A percentile compares a stretch with the other conserved stretches of the same genome.
These are phyloP conservation scores for Penicillium decumbens DNA, from an alignment of 2,329 filamentous ascomycete genomes.

Conservation along the genomic window DNA sequence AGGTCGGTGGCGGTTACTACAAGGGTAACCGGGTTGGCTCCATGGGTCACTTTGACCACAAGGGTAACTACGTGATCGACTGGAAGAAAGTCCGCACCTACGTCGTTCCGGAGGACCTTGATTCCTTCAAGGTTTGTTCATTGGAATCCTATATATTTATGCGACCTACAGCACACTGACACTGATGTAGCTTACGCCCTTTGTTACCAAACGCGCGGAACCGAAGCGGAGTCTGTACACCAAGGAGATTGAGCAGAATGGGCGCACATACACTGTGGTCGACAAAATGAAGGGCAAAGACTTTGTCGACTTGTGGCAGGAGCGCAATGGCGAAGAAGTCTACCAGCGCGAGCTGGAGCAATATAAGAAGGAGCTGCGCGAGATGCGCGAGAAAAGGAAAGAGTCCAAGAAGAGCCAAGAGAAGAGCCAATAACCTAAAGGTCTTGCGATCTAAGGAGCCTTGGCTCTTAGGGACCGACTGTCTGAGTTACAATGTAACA, in stretches of 20 bases:
- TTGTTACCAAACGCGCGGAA: slow-evolving; percentile 42
- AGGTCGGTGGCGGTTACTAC: slow-evolving; percentile 91
- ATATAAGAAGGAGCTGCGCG: background rate
- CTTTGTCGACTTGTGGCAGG: slow-evolving; percentile 39
- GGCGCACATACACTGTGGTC: slow-evolving; percentile 22
- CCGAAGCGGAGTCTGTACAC: slow-evolving; percentile 21
- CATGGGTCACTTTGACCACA: slow-evolving; percentile 72
- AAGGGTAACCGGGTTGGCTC: slow-evolving; percentile 88
- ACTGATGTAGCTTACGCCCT: slow-evolving; percentile 40
- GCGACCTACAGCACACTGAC: background rate
- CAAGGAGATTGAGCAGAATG: slow-evolving; percentile 30
- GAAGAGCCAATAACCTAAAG: background rate
- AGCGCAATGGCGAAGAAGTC: slow-evolving; percentile 34
- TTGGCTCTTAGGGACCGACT: background rate
- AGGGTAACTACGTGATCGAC: slow-evolving; percentile 66
- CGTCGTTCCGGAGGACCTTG: slow-evolving; percentile 66
- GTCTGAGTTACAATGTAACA: background rate
- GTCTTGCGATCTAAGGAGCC: background rate
- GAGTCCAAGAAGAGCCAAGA: no score
- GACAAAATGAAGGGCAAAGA: slow-evolving; percentile 34
- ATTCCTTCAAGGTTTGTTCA: slow-evolving; percentile 62
- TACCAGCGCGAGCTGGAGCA: slow-evolving; percentile 5
- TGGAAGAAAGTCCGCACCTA: slow-evolving; percentile 87
- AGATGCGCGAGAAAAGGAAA: background rate
- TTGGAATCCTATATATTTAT: background rate